These are phyloP conservation scores for Coemansia sp. DNA, from an alignment of 192 early-diverging fungal genomes.

Conservation along the genomic window DNA sequence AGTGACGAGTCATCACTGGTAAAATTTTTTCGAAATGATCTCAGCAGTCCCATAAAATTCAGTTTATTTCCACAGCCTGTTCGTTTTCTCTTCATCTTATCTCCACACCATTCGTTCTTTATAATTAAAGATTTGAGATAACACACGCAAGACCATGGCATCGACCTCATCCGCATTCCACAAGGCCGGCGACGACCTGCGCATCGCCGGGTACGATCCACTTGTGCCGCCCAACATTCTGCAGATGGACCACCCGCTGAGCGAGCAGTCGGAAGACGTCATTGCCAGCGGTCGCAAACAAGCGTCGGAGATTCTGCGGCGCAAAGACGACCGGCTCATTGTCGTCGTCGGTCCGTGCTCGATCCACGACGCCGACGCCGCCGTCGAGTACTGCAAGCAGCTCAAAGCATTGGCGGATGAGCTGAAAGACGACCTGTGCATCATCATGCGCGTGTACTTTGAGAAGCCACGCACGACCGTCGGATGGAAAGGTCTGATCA, in stretches of 20 bases:
- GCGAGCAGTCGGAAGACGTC: constrained; percentile 46
- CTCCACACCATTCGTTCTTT: not conserved
- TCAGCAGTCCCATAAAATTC: not conserved
- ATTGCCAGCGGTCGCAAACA: constrained; percentile 58
- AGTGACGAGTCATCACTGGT: not conserved
- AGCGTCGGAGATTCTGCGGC: constrained; percentile 70
- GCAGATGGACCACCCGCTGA: constrained; percentile 76
- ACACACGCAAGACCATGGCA: constrained; percentile 16
- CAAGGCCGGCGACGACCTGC: constrained; percentile 74
- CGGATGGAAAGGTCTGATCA: constrained; percentile 85
- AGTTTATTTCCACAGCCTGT: not conserved
- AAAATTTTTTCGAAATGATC: not conserved
- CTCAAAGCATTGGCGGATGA: constrained; percentile 62
- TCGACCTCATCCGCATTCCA: constrained; percentile 50
- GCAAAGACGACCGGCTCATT: constrained; percentile 82
- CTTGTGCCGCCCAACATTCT: constrained; percentile 88
- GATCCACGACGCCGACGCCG: constrained; percentile 88
- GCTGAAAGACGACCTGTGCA: constrained; percentile 71
- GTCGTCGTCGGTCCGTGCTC: constrained; percentile 94
- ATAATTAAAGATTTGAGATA: not conserved
- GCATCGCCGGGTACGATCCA: constrained; percentile 85
- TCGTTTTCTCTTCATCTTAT: not conserved
- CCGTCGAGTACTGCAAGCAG: constrained; percentile 75
- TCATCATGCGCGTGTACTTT: constrained; percentile 98
- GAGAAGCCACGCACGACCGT: constrained; percentile 97